Evolutionary conservation across 2,329 filamentous ascomycete species (phyloP).

Genomic region (Amylocarpus encephaloides): DNA sequence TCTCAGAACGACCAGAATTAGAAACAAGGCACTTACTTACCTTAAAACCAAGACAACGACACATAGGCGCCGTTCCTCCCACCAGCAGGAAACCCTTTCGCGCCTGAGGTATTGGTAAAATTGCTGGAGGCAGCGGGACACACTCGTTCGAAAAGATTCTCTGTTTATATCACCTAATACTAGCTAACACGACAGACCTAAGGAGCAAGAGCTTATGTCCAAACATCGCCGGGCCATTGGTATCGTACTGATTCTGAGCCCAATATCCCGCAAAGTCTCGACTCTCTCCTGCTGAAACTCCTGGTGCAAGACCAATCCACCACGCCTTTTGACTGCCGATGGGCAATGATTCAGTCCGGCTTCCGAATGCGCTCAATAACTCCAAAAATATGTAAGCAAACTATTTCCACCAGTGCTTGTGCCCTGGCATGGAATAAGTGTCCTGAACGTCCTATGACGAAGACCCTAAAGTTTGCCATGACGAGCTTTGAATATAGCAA

Average conservation of each 20-base stretch:
- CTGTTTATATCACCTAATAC: not conserved
- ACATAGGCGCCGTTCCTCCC: too few relatives aligned
- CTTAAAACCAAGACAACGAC: too few relatives aligned
- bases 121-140: not conserved
- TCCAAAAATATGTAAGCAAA: constrained; percentile 14
- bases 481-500: constrained; percentile 72
- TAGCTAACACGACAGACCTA: not conserved
- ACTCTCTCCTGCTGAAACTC: constrained; percentile 8
- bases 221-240: constrained; percentile 1
- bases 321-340: constrained; percentile 2
- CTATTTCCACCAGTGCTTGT: not conserved
- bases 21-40: too few relatives aligned
- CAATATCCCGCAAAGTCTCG: constrained; percentile 1
- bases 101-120: not conserved
- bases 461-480: constrained; percentile 25
- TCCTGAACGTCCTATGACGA: not conserved
- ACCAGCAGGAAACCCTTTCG: too few relatives aligned
- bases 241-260: constrained; percentile 3
- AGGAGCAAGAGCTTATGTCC: constrained; percentile 1
- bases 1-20: too few relatives aligned
- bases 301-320: constrained; percentile 3
- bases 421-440: not conserved
- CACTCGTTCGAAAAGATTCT: not conserved
- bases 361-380: constrained; percentile 18
- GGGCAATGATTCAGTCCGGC: constrained; percentile 11